Base-by-base conservation (phyloP, 1,284 basidiomycete species). In the Papiliotrema fonsecae region DNA sequence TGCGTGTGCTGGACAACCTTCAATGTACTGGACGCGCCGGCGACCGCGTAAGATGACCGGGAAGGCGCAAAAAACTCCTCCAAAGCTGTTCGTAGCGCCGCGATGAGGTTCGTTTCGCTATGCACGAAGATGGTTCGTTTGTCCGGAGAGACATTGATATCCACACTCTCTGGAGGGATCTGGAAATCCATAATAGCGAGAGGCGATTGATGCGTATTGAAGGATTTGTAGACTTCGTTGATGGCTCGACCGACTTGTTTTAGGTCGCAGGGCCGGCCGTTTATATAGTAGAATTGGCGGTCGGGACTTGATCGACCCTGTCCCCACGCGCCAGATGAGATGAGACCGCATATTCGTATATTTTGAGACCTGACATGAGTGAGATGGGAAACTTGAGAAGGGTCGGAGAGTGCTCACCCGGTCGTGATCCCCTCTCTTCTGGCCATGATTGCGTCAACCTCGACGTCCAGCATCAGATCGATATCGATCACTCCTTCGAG, bases 111-210 rank as follows among this genome's bases (percentile, higher is more conserved):
- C 4, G 78, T 78, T 69, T 99, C 96, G 67, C 85, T 85, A 64
- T 97, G 92, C 10, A 98, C 69, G 47, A 97, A 85, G 31, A 99
- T 87, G 0, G 90, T 96, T 5, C 96, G 81, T 69, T 98, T 99
- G 74, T 98, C 96, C 0, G 96, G 94, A 58, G 85, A 91, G 54
- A 98, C 88, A 61, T 98, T 99, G 67, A 98, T 84, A 65, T 99
- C 96, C 62, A 87, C 91, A 1, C 83, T 79, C 53, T 87, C 79
- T 5, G 83, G 83, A 0, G 88, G 88, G 5, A 97, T 69, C 21
- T 82, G 75, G 56, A 97, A 85, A 70, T 97, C 84, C 1, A 88
- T 87, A 6, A 97, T 72, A 34, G 94, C 77, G 54, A 94, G 83
- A 0, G 94, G 92, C 0, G 81, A 76, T 60, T 93, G 88, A 43